phyloP scores from a whole-genome alignment of 2,329 filamentous ascomycete genomes.

The Cytospora piceae region DNA sequence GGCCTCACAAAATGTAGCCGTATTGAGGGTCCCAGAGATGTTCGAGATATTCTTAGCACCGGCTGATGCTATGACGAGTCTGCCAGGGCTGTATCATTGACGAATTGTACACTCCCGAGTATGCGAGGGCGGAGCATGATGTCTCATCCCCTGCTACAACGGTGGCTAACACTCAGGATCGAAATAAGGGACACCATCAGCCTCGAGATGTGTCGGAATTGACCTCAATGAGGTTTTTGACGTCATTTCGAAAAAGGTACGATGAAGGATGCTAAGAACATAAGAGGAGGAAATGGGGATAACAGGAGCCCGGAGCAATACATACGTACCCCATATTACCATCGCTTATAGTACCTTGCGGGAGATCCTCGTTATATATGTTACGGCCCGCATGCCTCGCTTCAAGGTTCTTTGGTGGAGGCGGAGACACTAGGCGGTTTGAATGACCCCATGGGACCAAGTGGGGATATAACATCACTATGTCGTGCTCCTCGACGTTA shows the following conservation, averaged over 20 bases:
- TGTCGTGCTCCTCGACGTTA: slow-evolving; percentile 13
- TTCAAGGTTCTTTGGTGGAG: slow-evolving; percentile 7
- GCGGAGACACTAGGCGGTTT: slow-evolving; percentile 17
- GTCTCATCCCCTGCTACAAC: slow-evolving; percentile 1
- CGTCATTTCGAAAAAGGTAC: background rate
- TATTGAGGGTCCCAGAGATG: slow-evolving; percentile 8
- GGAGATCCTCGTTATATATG: background rate
- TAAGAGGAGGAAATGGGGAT: too few species aligned
- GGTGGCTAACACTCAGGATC: background rate
- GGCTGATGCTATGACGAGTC: slow-evolving; percentile 14
- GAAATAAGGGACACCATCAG: background rate
- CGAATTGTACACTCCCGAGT: background rate
- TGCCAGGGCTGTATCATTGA: slow-evolving; percentile 10
- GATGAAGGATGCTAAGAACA: too few species aligned
- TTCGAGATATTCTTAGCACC: background rate
- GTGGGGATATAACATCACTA: slow-evolving; percentile 4
- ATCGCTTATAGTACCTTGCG: too few species aligned
- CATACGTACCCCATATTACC: too few species aligned
- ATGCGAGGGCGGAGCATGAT: slow-evolving; percentile 1
- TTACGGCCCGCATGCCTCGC: slow-evolving; percentile 1
- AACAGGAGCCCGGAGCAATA: too few species aligned
- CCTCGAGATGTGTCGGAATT: background rate
- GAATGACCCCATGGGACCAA: slow-evolving; percentile 7
- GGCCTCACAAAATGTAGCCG: slow-evolving; percentile 5
- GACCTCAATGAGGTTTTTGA: background rate